These are phyloP conservation scores for Avena sativa DNA, from an alignment of 176 grass and related monocot genomes.

Conservation along the genomic window DNA sequence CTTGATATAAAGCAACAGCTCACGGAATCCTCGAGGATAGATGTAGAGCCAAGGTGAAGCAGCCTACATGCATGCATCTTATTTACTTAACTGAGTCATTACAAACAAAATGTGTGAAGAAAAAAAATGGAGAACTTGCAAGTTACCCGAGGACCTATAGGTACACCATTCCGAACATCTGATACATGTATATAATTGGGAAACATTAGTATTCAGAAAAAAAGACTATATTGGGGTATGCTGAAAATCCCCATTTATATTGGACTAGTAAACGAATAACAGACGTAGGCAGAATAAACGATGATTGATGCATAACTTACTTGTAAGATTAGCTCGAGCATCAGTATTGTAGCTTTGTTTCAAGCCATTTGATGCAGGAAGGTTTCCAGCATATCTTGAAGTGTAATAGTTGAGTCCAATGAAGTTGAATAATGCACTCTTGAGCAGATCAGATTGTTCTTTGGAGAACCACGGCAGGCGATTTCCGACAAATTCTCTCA, in stretches of 20 bases:
- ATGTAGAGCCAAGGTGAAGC: constrained; percentile 58
- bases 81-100: not conserved
- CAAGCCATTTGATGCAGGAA: constrained; percentile 49
- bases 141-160: constrained; percentile 61
- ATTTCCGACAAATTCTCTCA: constrained; percentile 43
- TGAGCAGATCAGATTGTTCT: constrained; percentile 48
- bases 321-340: constrained; percentile 36
- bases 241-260: not conserved
- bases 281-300: not conserved
- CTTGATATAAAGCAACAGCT: constrained; percentile 60
- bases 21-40: constrained; percentile 54
- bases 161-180: constrained; percentile 60
- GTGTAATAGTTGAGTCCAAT: constrained; percentile 68
- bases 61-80: constrained; percentile 5
- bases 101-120: not conserved
- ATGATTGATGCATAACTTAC: constrained; percentile 1
- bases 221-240: too few relatives aligned
- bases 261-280: not conserved
- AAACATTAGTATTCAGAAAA: not conserved
- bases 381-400: constrained; percentile 22
- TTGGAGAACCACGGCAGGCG: constrained; percentile 52
- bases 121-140: not conserved
- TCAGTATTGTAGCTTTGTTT: constrained; percentile 48
- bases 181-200: not conserved
- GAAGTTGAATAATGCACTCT: constrained; percentile 58